These are phyloP conservation scores for Podaxis sp. DNA, from an alignment of 768 basidiomycete species.

Conservation along the genomic window DNA sequence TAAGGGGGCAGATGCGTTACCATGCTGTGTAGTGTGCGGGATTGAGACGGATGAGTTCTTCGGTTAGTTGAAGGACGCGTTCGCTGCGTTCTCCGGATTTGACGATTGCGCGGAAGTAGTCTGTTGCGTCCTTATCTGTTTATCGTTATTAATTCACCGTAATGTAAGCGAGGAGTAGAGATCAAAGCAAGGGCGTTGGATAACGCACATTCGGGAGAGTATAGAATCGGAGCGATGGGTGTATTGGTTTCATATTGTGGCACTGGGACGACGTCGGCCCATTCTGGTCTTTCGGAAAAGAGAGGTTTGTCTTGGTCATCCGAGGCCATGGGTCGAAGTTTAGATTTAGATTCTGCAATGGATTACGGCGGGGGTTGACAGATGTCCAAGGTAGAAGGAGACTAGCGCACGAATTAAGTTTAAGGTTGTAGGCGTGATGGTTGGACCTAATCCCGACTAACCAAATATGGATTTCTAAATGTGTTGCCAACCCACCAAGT, in stretches of 20 bases:
- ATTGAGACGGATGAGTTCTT: conserved; percentile 84
- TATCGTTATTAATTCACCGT: background rate
- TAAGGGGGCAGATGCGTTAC: conserved; percentile 36
- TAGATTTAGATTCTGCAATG: background rate
- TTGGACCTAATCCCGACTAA: too few species aligned
- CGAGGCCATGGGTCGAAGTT: background rate
- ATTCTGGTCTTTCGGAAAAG: conserved; percentile 65
- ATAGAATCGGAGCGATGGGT: conserved; percentile 90
- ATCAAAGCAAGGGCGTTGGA: conserved; percentile 1
- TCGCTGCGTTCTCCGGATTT: conserved; percentile 72
- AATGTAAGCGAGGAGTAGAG: background rate
- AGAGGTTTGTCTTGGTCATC: conserved; percentile 21
- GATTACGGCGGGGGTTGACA: background rate
- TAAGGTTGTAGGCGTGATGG: background rate
- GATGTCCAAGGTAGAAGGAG: background rate
- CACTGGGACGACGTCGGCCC: conserved; percentile 77
- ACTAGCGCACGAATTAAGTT: background rate
- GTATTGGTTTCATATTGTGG: conserved; percentile 74
- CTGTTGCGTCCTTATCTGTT: conserved; percentile 87
- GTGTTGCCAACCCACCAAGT: too few species aligned
- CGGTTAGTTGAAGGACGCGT: conserved; percentile 83
- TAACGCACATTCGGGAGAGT: conserved; percentile 78
- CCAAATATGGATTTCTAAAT: too few species aligned
- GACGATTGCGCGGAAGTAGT: conserved; percentile 86
- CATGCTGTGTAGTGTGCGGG: conserved; percentile 98